Percentiles rank a stretch among this genome's conserved stretches.
phyloP scores from a whole-genome alignment of 2,329 filamentous ascomycete species.

The Fusarium avenaceum region DNA sequence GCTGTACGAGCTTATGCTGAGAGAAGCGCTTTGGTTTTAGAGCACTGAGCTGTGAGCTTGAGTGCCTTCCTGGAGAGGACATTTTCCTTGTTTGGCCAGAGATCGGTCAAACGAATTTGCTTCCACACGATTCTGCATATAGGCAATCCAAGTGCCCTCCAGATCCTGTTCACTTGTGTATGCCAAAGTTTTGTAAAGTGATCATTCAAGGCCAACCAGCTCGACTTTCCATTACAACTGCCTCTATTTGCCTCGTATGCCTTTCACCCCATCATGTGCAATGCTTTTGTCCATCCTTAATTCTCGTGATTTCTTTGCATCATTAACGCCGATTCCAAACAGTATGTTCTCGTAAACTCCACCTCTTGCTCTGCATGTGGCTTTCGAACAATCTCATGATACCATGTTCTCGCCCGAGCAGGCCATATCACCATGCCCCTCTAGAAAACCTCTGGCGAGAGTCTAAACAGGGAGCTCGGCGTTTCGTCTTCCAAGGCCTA shows the following conservation, averaged over 20 bases:
- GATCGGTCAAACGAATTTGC: conserved; percentile 43
- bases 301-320: conserved; percentile 24
- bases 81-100: conserved; percentile 43
- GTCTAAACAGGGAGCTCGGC: conserved; percentile 81
- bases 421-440: neutral
- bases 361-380: conserved; percentile 22
- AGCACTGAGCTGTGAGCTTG: conserved; percentile 40
- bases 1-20: conserved; percentile 44
- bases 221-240: conserved; percentile 21
- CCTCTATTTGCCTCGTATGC: conserved; percentile 20
- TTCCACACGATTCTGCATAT: conserved; percentile 50
- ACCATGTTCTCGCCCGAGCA: neutral
- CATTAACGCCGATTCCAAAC: conserved; percentile 47
- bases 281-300: conserved; percentile 22
- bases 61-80: conserved; percentile 40
- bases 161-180: conserved; percentile 19
- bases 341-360: conserved; percentile 44
- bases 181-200: conserved; percentile 5
- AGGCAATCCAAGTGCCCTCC: conserved; percentile 46
- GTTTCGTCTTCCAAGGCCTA: conserved; percentile 78
- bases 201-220: conserved; percentile 2
- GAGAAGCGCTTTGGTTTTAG: conserved; percentile 45
- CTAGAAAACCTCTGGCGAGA: neutral
- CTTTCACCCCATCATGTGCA: conserved; percentile 25
- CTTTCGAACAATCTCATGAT: conserved; percentile 15